phyloP scores from a whole-genome alignment of 2,329 filamentous ascomycete genomes.

The Pseudogymnoascus destructans region DNA sequence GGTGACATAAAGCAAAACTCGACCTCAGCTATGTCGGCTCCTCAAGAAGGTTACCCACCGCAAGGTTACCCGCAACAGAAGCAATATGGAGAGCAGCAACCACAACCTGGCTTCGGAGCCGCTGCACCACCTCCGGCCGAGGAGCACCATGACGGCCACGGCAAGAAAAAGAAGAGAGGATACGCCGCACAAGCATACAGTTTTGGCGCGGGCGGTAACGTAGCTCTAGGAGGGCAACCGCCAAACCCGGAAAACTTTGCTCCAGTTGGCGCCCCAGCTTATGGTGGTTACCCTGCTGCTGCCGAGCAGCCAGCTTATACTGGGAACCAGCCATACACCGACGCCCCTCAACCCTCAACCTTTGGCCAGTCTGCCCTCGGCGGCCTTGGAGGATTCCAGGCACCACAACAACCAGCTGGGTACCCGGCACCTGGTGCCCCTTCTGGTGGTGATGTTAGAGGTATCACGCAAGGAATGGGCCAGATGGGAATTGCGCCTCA shows the following conservation, averaged over 20 bases:
- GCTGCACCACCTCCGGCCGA: conserved; percentile 22
- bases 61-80: conserved; percentile 31
- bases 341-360: conserved; percentile 17
- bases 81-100: conserved; percentile 33
- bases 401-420: conserved; percentile 35
- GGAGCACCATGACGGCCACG: conserved; percentile 31
- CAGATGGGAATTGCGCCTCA: conserved; percentile 56
- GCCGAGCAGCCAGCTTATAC: conserved; percentile 21
- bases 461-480: conserved; percentile 72
- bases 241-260: conserved; percentile 35
- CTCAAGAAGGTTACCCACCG: conserved; percentile 38
- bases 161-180: conserved; percentile 80
- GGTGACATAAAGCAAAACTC: background rate
- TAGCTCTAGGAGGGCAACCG: conserved; percentile 51
- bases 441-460: conserved; percentile 42
- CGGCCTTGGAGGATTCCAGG: conserved; percentile 49
- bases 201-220: conserved; percentile 79
- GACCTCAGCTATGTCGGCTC: conserved; percentile 32
- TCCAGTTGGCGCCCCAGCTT: conserved; percentile 27
- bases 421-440: conserved; percentile 44
- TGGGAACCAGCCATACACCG: conserved; percentile 18
- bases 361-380: conserved; percentile 31
- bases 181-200: conserved; percentile 94
- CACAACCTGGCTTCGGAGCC: conserved; percentile 24
- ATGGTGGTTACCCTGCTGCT: conserved; percentile 26